Evolutionary conservation across 2,329 filamentous ascomycete genomes (phyloP).

Genomic region (Fonsecaea multimorphosa): DNA sequence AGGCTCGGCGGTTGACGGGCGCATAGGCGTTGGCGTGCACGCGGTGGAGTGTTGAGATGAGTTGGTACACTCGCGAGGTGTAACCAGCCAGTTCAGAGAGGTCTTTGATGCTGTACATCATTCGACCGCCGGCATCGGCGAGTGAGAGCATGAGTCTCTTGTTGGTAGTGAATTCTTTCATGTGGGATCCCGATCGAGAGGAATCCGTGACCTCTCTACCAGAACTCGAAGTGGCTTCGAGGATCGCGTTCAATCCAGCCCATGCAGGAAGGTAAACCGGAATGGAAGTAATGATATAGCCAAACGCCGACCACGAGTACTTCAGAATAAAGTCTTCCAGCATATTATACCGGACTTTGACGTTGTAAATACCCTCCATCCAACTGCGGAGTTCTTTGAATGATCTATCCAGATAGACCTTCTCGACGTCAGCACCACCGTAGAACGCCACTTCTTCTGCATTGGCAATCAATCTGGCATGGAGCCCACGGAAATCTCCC

Average conservation of each 20-base stretch:
- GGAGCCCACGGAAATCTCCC: slow-evolving; percentile 89
- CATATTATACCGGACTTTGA: slow-evolving; percentile 98
- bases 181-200: slow-evolving; percentile 78
- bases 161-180: slow-evolving; percentile 99
- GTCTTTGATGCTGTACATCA: slow-evolving; percentile 99
- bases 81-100: slow-evolving; percentile 94
- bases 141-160: slow-evolving; percentile 97
- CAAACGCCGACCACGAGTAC: slow-evolving; percentile 98
- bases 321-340: slow-evolving; percentile 97
- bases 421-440: slow-evolving; percentile 92
- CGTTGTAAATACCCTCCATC: slow-evolving; percentile 98
- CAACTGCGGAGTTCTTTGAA: slow-evolving; percentile 91
- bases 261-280: slow-evolving; percentile 94
- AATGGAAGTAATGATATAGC: slow-evolving; percentile 89
- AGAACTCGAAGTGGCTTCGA: slow-evolving; percentile 56
- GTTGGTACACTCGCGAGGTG: slow-evolving; percentile 91
- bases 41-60: slow-evolving; percentile 92
- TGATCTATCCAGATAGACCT: slow-evolving; percentile 86
- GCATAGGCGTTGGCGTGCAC: slow-evolving; percentile 91
- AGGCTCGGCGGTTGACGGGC: slow-evolving; percentile 53
- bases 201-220: slow-evolving; percentile 46
- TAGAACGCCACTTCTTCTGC: slow-evolving; percentile 98
- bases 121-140: slow-evolving; percentile 91
- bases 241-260: slow-evolving; percentile 79
- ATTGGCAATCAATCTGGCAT: slow-evolving; percentile 91